Percentiles rank a stretch among this genome's conserved stretches.
These are phyloP conservation scores for Cyberlindnera sargentensis DNA, from an alignment of 805 yeast genomes.

Conservation along the genomic window DNA sequence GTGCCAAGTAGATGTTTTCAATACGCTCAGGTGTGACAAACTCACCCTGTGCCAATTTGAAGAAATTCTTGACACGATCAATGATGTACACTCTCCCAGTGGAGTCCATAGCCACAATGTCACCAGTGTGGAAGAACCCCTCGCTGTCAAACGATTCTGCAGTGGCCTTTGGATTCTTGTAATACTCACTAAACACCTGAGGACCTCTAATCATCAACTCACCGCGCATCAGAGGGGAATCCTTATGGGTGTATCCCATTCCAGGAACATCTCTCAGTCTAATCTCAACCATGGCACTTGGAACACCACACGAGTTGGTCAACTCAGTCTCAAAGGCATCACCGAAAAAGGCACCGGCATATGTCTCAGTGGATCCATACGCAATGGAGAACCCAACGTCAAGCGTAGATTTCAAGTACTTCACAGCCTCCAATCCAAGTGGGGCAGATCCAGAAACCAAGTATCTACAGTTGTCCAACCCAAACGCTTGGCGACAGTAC, in stretches of 20 bases:
- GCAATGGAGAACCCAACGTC: constrained; percentile 45
- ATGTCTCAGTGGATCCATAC: constrained; percentile 66
- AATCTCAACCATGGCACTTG: constrained; percentile 45
- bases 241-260: constrained; percentile 40
- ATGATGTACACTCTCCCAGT: constrained; percentile 53
- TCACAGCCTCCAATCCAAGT: constrained; percentile 49
- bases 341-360: constrained; percentile 45
- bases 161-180: constrained; percentile 48
- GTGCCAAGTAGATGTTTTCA: constrained; percentile 53
- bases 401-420: constrained; percentile 50
- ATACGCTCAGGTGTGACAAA: constrained; percentile 72
- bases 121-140: constrained; percentile 65
- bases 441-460: constrained; percentile 63
- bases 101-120: constrained; percentile 44
- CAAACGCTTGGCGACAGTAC: constrained; percentile 36
- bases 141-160: constrained; percentile 43
- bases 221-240: constrained; percentile 41
- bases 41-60: constrained; percentile 62
- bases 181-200: constrained; percentile 50
- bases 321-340: constrained; percentile 36
- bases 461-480: constrained; percentile 35
- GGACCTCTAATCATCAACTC: constrained; percentile 61
- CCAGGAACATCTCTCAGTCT: constrained; percentile 54
- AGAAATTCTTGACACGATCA: constrained; percentile 74
- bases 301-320: constrained; percentile 47